Conservation (phyloP, 2,329 filamentous ascomycete genomes). For the Phaeosphaeriaceae sp. region DNA sequence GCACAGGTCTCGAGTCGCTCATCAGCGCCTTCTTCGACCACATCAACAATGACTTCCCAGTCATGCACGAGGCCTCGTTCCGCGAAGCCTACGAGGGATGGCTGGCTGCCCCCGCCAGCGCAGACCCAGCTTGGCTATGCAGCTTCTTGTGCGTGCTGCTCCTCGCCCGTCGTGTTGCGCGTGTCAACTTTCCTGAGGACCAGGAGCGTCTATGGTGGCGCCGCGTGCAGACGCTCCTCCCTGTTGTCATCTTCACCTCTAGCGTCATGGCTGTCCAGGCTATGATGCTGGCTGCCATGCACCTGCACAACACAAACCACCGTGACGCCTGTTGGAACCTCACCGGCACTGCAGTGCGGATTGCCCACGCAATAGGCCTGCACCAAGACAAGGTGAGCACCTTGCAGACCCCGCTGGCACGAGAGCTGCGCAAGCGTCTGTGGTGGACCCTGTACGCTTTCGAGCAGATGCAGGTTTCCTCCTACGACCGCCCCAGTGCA, state of each 20-base stretch:
- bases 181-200: constrained; percentile 42
- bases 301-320: constrained; percentile 55
- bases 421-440: constrained; percentile 57
- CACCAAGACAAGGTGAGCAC: constrained; percentile 51
- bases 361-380: constrained; percentile 54
- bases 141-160: constrained; percentile 52
- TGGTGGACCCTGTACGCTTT: constrained; percentile 61
- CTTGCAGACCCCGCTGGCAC: constrained; percentile 42
- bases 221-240: constrained; percentile 49
- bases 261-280: constrained; percentile 52
- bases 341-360: constrained; percentile 52
- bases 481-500: constrained; percentile 53
- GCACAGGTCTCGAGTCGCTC: constrained; percentile 42
- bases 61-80: constrained; percentile 53
- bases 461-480: constrained; percentile 55
- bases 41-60: constrained; percentile 52
- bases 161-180: constrained; percentile 46
- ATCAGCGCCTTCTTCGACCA: constrained; percentile 51
- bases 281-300: constrained; percentile 51
- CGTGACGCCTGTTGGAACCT: constrained; percentile 54
- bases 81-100: constrained; percentile 50
- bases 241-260: constrained; percentile 53
- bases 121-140: constrained; percentile 52
- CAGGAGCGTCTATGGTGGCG: constrained; percentile 53
- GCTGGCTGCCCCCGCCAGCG: constrained; percentile 33